phyloP scores from a whole-genome alignment of 31 red algal genomes.

The Endocladia muricata region DNA sequence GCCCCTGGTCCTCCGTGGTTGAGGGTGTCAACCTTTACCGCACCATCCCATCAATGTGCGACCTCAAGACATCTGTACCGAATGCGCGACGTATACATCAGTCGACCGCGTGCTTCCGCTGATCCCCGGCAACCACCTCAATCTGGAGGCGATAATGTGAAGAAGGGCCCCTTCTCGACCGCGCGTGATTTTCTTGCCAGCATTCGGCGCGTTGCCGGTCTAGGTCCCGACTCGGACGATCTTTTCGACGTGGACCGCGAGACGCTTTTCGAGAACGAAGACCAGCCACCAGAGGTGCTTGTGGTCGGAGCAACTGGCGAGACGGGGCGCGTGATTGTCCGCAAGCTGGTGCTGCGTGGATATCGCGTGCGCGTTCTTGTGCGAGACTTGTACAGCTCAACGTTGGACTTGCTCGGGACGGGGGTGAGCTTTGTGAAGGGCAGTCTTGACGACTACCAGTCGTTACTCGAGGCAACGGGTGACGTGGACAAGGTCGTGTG shows the following conservation, averaged over 20 bases:
- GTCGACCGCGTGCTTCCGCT: too few relatives aligned
- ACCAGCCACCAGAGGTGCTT: conserved; percentile 75
- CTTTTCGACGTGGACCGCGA: conserved; percentile 43
- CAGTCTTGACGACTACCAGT: conserved; percentile 66
- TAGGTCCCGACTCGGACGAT: conserved; percentile 14
- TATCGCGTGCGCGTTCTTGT: conserved; percentile 88
- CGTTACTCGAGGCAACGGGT: conserved; percentile 76
- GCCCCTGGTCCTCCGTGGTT: not conserved
- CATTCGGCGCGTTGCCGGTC: conserved; percentile 51
- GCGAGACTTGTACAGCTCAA: conserved; percentile 69
- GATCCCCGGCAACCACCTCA: too few relatives aligned
- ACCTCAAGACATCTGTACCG: too few relatives aligned
- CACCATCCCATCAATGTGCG: not conserved
- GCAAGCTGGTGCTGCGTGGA: conserved; percentile 89
- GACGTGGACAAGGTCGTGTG: conserved; percentile 96
- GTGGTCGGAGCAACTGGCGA: conserved; percentile 91
- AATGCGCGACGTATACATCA: too few relatives aligned
- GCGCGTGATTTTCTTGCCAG: conserved; percentile 58
- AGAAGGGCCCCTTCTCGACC: conserved; percentile 37
- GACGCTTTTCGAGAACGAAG: conserved; percentile 46
- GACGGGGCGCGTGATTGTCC: conserved; percentile 82
- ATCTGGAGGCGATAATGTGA: too few relatives aligned
- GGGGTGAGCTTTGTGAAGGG: conserved; percentile 87
- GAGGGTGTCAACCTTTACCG: not conserved
- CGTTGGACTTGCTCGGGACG: conserved; percentile 81